These are phyloP conservation scores for Silybum marianum DNA, from an alignment of 129 eudicot species.

Conservation along the genomic window DNA sequence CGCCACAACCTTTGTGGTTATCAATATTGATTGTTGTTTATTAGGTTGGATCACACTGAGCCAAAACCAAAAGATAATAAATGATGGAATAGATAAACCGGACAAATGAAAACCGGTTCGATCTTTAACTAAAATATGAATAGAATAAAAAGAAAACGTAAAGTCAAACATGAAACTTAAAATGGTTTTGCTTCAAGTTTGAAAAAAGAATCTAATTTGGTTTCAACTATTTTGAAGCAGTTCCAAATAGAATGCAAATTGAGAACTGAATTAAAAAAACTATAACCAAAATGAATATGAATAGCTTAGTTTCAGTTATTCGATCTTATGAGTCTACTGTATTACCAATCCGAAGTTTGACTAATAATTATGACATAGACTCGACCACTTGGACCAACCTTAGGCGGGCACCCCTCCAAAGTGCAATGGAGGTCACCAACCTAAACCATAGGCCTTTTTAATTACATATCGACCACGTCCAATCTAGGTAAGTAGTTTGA, in stretches of 20 bases:
- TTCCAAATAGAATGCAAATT: no score
- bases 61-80: not conserved
- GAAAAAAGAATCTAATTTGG: not conserved
- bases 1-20: no score
- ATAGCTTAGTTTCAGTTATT: not conserved
- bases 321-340: not conserved
- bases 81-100: no score
- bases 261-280: not conserved
- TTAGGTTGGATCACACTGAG: not conserved
- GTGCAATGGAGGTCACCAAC: no score
- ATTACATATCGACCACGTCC: no score
- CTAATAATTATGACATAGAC: no score
- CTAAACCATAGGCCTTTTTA: no score
- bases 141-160: no score
- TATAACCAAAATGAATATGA: no score
- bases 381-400: no score
- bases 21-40: not conserved
- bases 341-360: not conserved
- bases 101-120: not conserved
- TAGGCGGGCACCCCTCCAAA: no score
- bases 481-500: not conserved
- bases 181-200: not conserved
- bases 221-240: no score
- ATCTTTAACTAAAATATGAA: not conserved
- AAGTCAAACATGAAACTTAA: not conserved